Conservation (phyloP, 371 early-diverging fungal species). For the Dinochytrium kinnereticum region DNA sequence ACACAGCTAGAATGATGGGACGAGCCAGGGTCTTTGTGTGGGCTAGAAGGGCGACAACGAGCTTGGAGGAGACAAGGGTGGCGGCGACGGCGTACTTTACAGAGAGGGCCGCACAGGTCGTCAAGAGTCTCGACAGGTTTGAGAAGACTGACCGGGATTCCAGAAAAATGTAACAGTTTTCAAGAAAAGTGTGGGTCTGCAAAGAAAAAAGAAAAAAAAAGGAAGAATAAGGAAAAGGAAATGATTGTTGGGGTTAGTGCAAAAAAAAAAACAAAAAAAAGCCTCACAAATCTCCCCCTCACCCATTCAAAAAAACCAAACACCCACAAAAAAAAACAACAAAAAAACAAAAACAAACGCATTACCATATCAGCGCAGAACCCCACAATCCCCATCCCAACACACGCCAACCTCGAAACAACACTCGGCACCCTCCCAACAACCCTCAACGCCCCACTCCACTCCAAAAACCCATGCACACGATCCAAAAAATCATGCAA, state of each 20-base stretch:
- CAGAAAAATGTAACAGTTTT: not conserved
- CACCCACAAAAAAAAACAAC: not conserved
- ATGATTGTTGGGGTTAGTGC: no score
- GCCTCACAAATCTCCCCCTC: no score
- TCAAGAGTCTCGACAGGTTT: not conserved
- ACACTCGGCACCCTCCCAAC: not conserved
- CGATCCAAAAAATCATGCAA: not conserved
- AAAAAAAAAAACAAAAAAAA: no score
- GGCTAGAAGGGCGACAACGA: not conserved
- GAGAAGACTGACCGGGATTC: not conserved
- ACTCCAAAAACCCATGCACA: not conserved
- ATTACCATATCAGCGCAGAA: not conserved
- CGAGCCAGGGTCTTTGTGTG: not conserved
- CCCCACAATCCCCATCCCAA: not conserved
- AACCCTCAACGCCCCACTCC: not conserved
- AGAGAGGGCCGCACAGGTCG: not conserved
- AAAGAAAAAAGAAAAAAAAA: not conserved
- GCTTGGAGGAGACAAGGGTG: not conserved
- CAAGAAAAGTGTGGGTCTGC: not conserved
- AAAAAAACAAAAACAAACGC: not conserved
- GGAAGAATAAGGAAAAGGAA: no score
- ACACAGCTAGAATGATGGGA: not conserved
- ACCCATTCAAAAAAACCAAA: no score
- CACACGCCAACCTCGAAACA: not conserved
- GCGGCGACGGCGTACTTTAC: not conserved